These are phyloP conservation scores for Solanum infundibuliforme DNA, from an alignment of 257 asterid genomes.

Conservation along the genomic window DNA sequence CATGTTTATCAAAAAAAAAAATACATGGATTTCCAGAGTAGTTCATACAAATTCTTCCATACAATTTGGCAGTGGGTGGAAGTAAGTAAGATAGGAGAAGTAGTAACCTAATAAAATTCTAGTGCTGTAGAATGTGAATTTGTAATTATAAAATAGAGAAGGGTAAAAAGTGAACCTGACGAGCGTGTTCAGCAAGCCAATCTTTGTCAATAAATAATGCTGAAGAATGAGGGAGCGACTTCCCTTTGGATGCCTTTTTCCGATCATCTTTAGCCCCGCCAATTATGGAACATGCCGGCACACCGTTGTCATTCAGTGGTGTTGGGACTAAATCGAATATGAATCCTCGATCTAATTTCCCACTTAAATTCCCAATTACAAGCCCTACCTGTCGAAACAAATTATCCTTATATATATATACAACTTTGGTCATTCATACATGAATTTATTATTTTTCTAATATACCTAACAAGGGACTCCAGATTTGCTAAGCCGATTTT, in stretches of 20 bases:
- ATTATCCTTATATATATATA: background rate
- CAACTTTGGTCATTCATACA: background rate
- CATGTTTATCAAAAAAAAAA: background rate
- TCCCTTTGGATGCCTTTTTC: conserved; percentile 53
- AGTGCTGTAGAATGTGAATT: background rate
- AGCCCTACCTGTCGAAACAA: conserved; percentile 55
- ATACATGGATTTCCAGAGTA: background rate
- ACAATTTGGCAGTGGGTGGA: background rate
- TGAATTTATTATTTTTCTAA: background rate
- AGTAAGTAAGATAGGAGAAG: background rate
- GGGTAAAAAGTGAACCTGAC: conserved; percentile 46
- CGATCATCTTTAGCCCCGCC: conserved; percentile 36
- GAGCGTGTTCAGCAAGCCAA: conserved; percentile 94
- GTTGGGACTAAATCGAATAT: conserved; percentile 84
- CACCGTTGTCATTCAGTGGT: conserved; percentile 74
- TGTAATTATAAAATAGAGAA: background rate
- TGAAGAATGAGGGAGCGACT: conserved; percentile 50
- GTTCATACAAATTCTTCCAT: background rate
- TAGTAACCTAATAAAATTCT: background rate
- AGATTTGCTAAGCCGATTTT: conserved; percentile 58
- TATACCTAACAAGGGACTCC: conserved; percentile 49
- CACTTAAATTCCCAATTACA: conserved; percentile 74
- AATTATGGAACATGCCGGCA: conserved; percentile 57
- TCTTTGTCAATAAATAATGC: conserved; percentile 60
- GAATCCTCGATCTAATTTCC: conserved; percentile 69